Evolutionary conservation across 2,329 filamentous ascomycete species (phyloP).

Genomic region (Scorias spongiosa): DNA sequence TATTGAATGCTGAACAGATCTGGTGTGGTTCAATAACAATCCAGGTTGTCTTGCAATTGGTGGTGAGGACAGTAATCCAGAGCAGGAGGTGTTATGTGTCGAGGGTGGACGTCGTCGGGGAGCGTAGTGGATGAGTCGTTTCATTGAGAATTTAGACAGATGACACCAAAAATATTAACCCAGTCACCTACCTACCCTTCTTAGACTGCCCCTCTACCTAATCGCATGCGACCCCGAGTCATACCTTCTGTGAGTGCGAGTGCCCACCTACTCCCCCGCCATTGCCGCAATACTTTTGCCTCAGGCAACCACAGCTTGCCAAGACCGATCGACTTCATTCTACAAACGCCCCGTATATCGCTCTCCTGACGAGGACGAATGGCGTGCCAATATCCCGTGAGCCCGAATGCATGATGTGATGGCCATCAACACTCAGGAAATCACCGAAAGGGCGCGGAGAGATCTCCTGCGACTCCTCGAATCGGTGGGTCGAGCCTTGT

Average conservation of each 20-base stretch:
- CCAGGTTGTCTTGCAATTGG: too few relatives aligned
- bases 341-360: too few relatives aligned
- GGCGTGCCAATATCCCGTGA: too few relatives aligned
- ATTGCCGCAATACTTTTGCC: neutral
- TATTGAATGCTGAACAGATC: too few relatives aligned
- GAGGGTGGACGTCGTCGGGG: neutral
- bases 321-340: neutral
- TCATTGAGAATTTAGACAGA: neutral
- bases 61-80: too few relatives aligned
- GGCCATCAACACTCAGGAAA: conserved; percentile 56
- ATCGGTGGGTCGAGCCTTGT: conserved; percentile 54
- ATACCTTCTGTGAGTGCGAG: neutral
- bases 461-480: conserved; percentile 84
- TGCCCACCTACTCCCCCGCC: neutral
- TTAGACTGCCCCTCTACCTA: neutral
- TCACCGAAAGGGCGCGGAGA: conserved; percentile 69
- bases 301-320: neutral
- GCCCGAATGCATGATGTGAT: conserved; percentile 34
- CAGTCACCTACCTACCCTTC: too few relatives aligned
- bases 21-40: too few relatives aligned
- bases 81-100: too few relatives aligned
- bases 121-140: neutral
- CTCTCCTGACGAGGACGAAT: too few relatives aligned
- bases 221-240: neutral
- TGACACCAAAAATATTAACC: neutral